Evolutionary conservation across 805 yeast species (phyloP), one percentile per base, ranked within the genome.

Genomic region (Cyberlindnera veronae): DNA sequence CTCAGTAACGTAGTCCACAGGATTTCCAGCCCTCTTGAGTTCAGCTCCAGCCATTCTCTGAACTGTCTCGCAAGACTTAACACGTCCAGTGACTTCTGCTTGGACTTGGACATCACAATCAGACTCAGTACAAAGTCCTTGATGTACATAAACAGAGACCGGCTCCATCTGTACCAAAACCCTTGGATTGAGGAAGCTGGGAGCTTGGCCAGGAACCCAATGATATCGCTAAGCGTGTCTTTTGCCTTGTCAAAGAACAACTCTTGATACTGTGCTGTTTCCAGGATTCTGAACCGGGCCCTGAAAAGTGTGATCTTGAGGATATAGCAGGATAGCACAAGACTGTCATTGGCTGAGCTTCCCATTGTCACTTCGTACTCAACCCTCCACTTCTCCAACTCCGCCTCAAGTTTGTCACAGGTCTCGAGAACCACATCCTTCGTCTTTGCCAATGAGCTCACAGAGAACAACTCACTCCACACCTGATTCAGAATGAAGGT

Each of bases 21-120:
- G 11, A 44, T 44, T 14, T 22, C 32, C n/a, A 44, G 21, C 2
- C 22, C 20, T 22, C 26, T 44, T 5, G 44, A 26, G 33, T 44
- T 37, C 31, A 41, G 18, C 30, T 44, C 48, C 4, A 44, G 22
- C 48, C 48, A 44, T 23, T 44, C 48, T 23, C 48, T 38, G 32
- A 40, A 44, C 21, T 27, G 34, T 33, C 39, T 39, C 3, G 36
- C 39, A 26, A 36, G 14, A 22, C 33, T 36, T 14, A 43, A 24
- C 12, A 43, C 43, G 11, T 39, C 34, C 6, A 34, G 26, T 8
- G 43, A 39, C 27, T 39, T 38, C 13, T 30, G 18, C 19, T 39
- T 43, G 16, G 34, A 35, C 22, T 28, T 36, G 2, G 46, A 23
- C 17, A 29, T 31, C 17, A 44, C 37, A 11, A 44, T 35, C 21